Evolutionary conservation across 2,329 filamentous ascomycete genomes (phyloP).

Genomic region (Grosmannia huntii): DNA sequence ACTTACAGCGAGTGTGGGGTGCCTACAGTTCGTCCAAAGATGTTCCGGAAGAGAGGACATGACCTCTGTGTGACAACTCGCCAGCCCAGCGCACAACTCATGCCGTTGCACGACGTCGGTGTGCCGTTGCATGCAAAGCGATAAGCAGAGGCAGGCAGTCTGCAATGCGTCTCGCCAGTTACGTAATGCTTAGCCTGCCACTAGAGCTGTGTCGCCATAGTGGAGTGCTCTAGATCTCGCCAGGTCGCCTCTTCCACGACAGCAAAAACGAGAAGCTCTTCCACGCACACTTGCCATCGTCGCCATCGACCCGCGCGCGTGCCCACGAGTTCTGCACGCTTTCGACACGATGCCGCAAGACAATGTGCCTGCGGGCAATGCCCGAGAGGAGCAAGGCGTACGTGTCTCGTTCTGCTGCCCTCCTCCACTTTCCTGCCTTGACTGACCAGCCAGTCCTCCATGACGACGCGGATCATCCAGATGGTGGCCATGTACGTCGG

Average conservation of each 20-base stretch:
- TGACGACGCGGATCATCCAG: constrained; percentile 35
- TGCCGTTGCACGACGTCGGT: no score
- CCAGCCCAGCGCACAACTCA: no score
- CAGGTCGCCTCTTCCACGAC: neutral
- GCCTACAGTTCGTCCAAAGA: no score
- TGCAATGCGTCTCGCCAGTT: neutral
- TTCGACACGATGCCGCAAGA: constrained; percentile 7
- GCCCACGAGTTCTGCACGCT: neutral
- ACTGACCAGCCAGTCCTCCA: constrained; percentile 12
- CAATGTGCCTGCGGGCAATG: constrained; percentile 5
- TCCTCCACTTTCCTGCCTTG: no score
- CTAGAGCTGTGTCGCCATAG: neutral
- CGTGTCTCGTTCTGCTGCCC: neutral
- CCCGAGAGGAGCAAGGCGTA: constrained; percentile 9
- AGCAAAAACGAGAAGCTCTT: neutral
- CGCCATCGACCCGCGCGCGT: neutral
- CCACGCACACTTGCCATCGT: neutral
- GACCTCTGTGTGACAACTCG: no score
- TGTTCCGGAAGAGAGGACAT: no score
- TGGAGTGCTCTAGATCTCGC: neutral
- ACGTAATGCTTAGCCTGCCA: neutral
- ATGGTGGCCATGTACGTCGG: constrained; percentile 44
- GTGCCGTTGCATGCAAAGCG: no score
- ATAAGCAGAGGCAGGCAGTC: no score
- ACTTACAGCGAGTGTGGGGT: no score